Evolutionary conservation across 768 basidiomycete genomes (phyloP).

Genomic region (Lactarius pseudohatsudake): DNA sequence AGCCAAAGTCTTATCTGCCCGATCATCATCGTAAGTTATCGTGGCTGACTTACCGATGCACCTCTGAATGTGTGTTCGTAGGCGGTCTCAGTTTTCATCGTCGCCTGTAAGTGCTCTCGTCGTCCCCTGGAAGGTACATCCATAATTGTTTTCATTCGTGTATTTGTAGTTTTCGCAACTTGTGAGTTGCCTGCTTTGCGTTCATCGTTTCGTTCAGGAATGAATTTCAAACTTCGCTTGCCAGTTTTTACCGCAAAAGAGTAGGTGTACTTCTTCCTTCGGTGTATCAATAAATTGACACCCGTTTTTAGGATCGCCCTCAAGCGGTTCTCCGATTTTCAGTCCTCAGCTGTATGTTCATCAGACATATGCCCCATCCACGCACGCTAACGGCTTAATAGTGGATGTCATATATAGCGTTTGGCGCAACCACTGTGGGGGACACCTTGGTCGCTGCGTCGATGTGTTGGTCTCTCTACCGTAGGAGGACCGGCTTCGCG

Average conservation of each 20-base stretch:
- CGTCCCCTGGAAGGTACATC: not conserved
- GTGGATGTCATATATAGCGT: constrained; percentile 47
- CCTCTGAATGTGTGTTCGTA: not conserved
- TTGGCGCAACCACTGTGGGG: too few relatives aligned
- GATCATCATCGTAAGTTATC: not conserved
- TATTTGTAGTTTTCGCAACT: constrained; percentile 27
- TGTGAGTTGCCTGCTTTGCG: constrained; percentile 27
- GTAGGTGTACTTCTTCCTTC: constrained; percentile 34
- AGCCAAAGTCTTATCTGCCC: not conserved
- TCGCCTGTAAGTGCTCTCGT: constrained; percentile 14
- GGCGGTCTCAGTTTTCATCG: constrained; percentile 19
- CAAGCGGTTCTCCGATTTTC: constrained; percentile 38
- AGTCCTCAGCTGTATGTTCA: constrained; percentile 36
- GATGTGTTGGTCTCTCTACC: not conserved
- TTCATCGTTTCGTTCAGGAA: not conserved
- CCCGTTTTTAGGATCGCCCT: constrained; percentile 27
- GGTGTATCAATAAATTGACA: constrained; percentile 8
- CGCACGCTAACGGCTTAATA: constrained; percentile 16
- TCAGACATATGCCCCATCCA: not conserved
- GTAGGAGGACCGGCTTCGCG: not conserved
- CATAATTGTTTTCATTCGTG: not conserved
- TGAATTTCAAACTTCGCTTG: too few relatives aligned
- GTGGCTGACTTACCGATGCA: not conserved
- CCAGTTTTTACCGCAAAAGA: constrained; percentile 36
- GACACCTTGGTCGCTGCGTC: not conserved